phyloP scores from a whole-genome alignment of 148 eudicot genomes.

The Rhododendron kiyosumense region DNA sequence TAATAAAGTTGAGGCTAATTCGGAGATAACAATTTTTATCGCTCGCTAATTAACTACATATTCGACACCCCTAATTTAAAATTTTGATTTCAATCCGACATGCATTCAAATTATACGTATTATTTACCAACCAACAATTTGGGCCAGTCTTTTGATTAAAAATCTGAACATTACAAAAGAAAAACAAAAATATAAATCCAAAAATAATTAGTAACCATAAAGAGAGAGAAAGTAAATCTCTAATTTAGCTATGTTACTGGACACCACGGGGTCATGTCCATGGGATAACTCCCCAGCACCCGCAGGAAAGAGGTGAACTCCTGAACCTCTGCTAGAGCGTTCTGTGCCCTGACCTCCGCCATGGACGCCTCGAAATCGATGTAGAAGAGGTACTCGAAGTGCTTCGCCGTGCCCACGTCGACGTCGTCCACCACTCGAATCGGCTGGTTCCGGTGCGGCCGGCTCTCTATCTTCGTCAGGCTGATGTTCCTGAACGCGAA shows the following conservation, averaged over 20 bases:
- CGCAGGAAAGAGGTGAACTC: conserved; percentile 87
- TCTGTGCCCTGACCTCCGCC: conserved; percentile 91
- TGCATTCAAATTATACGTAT: background rate
- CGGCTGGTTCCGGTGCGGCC: conserved; percentile 85
- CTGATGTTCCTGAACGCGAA: conserved; percentile 93
- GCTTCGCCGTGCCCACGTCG: conserved; percentile 85
- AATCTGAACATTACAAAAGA: background rate
- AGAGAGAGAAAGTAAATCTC: background rate
- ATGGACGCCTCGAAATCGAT: conserved; percentile 92
- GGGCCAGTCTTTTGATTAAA: background rate
- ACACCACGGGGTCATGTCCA: conserved; percentile 95
- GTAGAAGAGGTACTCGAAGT: conserved; percentile 93
- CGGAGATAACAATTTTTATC: too few relatives aligned
- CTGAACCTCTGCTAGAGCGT: conserved; percentile 88
- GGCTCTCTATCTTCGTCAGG: conserved; percentile 91
- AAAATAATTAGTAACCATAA: background rate
- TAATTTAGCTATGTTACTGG: conserved; percentile 14
- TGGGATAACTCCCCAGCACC: conserved; percentile 97
- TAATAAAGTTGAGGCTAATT: too few relatives aligned
- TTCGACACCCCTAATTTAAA: background rate
- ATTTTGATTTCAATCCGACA: background rate
- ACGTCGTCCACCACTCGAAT: conserved; percentile 76
- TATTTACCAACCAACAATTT: background rate
- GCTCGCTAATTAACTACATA: too few relatives aligned
- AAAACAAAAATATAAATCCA: background rate